Conservation (phyloP, 495 filamentous ascomycete species). For the Neurospora sp. region DNA sequence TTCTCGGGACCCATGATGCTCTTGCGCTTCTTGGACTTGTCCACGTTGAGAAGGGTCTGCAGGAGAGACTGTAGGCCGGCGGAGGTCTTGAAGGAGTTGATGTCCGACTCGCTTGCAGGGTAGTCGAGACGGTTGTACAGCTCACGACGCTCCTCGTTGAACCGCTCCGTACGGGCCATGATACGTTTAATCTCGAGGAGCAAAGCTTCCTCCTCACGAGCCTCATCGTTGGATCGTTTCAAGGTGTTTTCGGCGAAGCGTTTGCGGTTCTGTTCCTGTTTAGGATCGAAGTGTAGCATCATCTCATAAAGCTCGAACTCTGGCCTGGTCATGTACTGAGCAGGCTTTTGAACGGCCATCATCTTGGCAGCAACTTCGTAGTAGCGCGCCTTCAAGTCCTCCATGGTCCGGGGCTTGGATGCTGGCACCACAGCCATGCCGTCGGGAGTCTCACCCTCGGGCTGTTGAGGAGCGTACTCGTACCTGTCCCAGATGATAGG, state of each 20-base stretch:
- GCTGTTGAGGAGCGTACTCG: conserved; percentile 50
- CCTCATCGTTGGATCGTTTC: conserved; percentile 71
- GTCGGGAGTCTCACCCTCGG: conserved; percentile 17
- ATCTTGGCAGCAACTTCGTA: conserved; percentile 76
- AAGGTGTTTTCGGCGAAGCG: conserved; percentile 71
- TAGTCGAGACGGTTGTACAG: conserved; percentile 81
- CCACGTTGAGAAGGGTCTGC: conserved; percentile 62
- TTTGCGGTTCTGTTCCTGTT: conserved; percentile 67
- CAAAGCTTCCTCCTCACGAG: conserved; percentile 80
- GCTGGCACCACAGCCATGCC: conserved; percentile 38
- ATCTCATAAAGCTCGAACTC: conserved; percentile 74
- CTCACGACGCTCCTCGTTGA: conserved; percentile 79
- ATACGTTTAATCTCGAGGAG: conserved; percentile 86
- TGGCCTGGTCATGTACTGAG: conserved; percentile 70
- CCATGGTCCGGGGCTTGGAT: conserved; percentile 53
- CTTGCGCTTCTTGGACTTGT: conserved; percentile 76
- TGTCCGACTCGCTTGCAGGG: conserved; percentile 54
- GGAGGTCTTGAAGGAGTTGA: conserved; percentile 67
- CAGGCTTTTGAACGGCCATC: conserved; percentile 73
- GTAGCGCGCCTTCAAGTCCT: conserved; percentile 86
- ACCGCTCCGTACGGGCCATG: conserved; percentile 63
- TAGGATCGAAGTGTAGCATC: conserved; percentile 74
- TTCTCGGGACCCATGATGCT: conserved; percentile 48
- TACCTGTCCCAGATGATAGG: conserved; percentile 89
- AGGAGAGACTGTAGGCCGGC: conserved; percentile 69